Base-by-base conservation (phyloP, 2,329 filamentous ascomycete genomes). In the Phyllosticta paracitricarpa region DNA sequence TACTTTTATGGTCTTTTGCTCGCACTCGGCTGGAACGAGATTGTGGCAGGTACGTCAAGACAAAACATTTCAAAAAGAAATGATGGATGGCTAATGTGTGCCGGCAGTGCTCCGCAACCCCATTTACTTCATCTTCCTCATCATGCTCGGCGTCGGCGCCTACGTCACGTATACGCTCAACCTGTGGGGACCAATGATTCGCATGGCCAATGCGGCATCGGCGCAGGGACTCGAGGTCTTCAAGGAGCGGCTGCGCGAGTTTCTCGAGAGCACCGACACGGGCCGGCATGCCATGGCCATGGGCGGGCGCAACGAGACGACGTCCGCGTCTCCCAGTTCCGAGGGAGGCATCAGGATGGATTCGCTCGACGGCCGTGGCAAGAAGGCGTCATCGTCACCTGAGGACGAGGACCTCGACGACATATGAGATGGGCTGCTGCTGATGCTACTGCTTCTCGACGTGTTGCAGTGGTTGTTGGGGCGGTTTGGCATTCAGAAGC, bases 11-110 rank as follows among this genome's bases (percentile, higher is more conserved):
- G 85, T 52, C 75, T 97, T 61, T 80, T 99, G 61, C 78, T 99
- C 65, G 89, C 91, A 24, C 81, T 99, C 56, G 94, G 94, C n/a
- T 99, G 94, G 94, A 99, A 99, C 75, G 94, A 99, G 76, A 92
- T 99, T 65, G 79, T 96, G 66, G 89, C 92, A 70, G 91, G 92
- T 96, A 82, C 81, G 89, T 74, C 9, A 8, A 30, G 28, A 22
- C 19, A 22, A 1, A 1, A 22, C 19, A 22, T 22, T 22, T 22
- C 19, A 22, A 22, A 22, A 22, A 22, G 19, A 22, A 2, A 22
- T 2, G 19, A 22, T 22, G 19, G 19, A 22, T 22, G 19, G 19
- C 19, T 22, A 22, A 22, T n/a, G 12, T 4, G 14, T 24, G 3
- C 24, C 30, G 9, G 22, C 69, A 96, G 94, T 99, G 40, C 82